Evolutionary conservation across 306 rosid species (phyloP).

Genomic region (Vicia villosa): DNA sequence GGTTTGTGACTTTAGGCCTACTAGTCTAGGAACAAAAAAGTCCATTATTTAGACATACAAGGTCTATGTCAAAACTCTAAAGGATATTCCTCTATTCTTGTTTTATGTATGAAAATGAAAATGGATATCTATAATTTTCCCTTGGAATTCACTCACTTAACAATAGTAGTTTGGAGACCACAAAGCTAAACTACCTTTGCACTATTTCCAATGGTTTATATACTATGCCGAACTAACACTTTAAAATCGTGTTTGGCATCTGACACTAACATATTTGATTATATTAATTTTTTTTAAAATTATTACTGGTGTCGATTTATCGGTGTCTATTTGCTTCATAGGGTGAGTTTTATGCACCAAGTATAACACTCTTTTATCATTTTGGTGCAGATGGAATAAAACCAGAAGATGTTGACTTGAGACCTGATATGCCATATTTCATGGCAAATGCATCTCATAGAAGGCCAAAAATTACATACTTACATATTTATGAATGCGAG

Average conservation of each 20-base stretch:
- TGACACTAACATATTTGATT: background rate
- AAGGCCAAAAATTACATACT: slow-evolving; percentile 65
- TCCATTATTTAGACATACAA: slow-evolving; percentile 4
- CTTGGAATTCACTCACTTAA: slow-evolving; percentile 9
- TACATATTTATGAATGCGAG: slow-evolving; percentile 70
- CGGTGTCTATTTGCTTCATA: background rate
- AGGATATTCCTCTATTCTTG: slow-evolving; percentile 4
- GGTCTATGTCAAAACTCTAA: background rate
- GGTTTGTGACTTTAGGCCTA: slow-evolving; percentile 18
- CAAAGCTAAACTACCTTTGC: background rate
- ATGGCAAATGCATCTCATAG: slow-evolving; percentile 25
- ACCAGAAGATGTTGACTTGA: slow-evolving; percentile 72
- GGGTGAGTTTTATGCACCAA: background rate
- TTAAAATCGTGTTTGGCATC: background rate
- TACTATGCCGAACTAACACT: background rate
- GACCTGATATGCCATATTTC: slow-evolving; percentile 68
- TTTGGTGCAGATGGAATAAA: slow-evolving; percentile 60
- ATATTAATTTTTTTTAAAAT: background rate
- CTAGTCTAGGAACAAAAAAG: slow-evolving; percentile 7
- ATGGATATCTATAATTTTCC: slow-evolving; percentile 15
- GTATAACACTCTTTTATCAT: slow-evolving; percentile 14
- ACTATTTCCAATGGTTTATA: background rate
- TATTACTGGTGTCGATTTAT: background rate
- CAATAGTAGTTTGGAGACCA: slow-evolving; percentile 24
- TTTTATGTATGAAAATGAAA: slow-evolving; percentile 12